A percentile compares a stretch with the other conserved stretches of the same genome.
Evolutionary conservation across 2,329 filamentous ascomycete species (phyloP).

Genomic region (Colletotrichum horii): DNA sequence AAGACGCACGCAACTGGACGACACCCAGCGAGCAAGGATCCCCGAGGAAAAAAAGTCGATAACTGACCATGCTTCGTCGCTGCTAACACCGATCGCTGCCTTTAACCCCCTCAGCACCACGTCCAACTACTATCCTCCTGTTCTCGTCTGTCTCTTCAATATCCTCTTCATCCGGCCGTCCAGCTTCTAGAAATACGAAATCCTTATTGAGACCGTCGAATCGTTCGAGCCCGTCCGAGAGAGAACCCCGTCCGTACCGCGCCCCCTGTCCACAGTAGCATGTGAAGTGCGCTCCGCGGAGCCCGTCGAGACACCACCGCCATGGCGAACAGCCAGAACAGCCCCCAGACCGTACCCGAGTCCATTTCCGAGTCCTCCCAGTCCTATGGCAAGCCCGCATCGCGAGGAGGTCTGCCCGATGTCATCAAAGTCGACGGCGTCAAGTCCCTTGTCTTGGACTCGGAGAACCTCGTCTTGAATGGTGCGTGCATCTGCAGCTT

Average conservation of each 20-base stretch:
- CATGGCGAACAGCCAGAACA: not conserved
- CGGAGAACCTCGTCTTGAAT: conserved; percentile 34
- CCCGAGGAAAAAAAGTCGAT: not conserved
- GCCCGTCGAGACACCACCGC: not conserved
- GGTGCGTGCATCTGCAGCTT: conserved; percentile 31
- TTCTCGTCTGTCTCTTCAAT: not conserved
- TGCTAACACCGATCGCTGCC: not conserved
- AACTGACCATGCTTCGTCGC: conserved; percentile 15
- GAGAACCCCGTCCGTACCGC: not conserved
- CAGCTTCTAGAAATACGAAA: not conserved
- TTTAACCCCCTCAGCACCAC: not conserved
- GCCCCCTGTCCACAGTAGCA: not conserved
- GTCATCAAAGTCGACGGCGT: conserved; percentile 30
- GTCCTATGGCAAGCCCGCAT: conserved; percentile 15
- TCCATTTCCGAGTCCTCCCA: conserved; percentile 20
- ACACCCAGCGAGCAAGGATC: not conserved
- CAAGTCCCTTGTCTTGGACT: conserved; percentile 35
- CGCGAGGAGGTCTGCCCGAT: not conserved
- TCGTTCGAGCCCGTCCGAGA: not conserved
- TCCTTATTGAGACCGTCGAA: not conserved
- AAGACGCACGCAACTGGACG: not conserved
- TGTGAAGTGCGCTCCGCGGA: conserved; percentile 12
- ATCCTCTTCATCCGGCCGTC: not conserved
- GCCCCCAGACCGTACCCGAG: not conserved
- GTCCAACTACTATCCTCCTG: not conserved